Evolutionary conservation across 2,329 filamentous ascomycete genomes (phyloP).

Genomic region (Penicillium digitatum): DNA sequence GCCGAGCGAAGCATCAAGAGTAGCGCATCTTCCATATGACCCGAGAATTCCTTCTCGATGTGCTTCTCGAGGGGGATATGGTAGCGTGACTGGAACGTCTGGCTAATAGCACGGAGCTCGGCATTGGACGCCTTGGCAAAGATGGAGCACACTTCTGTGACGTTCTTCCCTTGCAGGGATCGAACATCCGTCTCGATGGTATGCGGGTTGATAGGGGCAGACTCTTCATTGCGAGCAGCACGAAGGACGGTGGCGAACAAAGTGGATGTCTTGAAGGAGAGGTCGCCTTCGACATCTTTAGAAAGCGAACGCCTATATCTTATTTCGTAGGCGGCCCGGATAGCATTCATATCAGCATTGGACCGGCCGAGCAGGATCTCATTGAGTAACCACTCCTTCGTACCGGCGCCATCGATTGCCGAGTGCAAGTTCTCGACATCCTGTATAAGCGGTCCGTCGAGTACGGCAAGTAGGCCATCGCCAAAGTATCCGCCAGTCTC

Average conservation of each 20-base stretch:
- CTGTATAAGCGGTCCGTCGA: conserved; percentile 71
- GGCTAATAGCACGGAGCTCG: conserved; percentile 76
- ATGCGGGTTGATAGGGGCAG: conserved; percentile 66
- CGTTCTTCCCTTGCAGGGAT: conserved; percentile 62
- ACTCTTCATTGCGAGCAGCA: conserved; percentile 73
- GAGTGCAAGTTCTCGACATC: conserved; percentile 69
- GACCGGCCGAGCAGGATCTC: conserved; percentile 77
- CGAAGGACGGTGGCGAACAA: conserved; percentile 80
- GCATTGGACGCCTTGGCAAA: conserved; percentile 71
- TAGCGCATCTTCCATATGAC: conserved; percentile 86
- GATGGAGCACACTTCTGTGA: conserved; percentile 65
- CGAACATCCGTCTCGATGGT: conserved; percentile 71
- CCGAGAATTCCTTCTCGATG: conserved; percentile 77
- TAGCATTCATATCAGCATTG: conserved; percentile 83
- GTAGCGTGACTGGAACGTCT: conserved; percentile 71
- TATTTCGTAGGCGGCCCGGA: conserved; percentile 72
- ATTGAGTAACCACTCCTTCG: conserved; percentile 80
- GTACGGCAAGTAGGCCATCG: conserved; percentile 68
- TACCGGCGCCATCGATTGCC: conserved; percentile 74
- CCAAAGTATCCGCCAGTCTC: conserved; percentile 75
- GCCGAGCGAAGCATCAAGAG: conserved; percentile 74
- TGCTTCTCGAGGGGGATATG: conserved; percentile 66
- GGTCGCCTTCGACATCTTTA: conserved; percentile 67
- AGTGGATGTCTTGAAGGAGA: conserved; percentile 79
- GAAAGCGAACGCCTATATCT: conserved; percentile 66